Conservation (phyloP, 768 basidiomycete genomes). For the Clavaria fumosa region DNA sequence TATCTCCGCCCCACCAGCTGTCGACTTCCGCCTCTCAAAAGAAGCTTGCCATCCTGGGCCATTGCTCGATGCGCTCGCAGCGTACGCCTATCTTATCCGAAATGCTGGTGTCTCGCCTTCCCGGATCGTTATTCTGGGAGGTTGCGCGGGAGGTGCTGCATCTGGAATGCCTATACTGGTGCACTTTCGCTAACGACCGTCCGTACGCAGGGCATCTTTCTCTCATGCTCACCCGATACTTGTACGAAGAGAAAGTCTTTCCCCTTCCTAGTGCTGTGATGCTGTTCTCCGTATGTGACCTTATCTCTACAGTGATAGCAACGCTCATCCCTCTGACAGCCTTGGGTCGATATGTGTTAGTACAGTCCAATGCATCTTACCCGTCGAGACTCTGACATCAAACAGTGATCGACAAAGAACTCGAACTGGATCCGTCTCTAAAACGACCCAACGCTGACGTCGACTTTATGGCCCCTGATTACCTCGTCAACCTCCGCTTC, state of each 20-base stretch:
- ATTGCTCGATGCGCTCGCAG: constrained; percentile 35
- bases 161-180: neutral
- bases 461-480: constrained; percentile 11
- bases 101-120: constrained; percentile 23
- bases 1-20: constrained; percentile 8
- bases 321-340: constrained; percentile 6
- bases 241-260: constrained; percentile 13
- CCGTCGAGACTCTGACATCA: neutral
- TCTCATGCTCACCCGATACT: constrained; percentile 20
- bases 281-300: constrained; percentile 11
- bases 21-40: constrained; percentile 13
- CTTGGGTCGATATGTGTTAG: constrained; percentile 13
- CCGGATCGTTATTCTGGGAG: constrained; percentile 33
- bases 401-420: constrained; percentile 10
- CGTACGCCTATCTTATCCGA: constrained; percentile 32
- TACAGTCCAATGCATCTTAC: neutral
- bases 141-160: constrained; percentile 32
- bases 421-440: constrained; percentile 2
- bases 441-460: constrained; percentile 9
- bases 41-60: constrained; percentile 26
- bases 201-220: constrained; percentile 21
- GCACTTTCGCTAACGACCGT: neutral
- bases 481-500: constrained; percentile 10
- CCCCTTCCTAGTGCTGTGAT: constrained; percentile 12
- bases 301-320: neutral